A percentile compares a stretch with the other conserved stretches of the same genome.
These are phyloP conservation scores for Aspergillus steynii DNA, from an alignment of 495 filamentous ascomycete genomes.

Conservation along the genomic window DNA sequence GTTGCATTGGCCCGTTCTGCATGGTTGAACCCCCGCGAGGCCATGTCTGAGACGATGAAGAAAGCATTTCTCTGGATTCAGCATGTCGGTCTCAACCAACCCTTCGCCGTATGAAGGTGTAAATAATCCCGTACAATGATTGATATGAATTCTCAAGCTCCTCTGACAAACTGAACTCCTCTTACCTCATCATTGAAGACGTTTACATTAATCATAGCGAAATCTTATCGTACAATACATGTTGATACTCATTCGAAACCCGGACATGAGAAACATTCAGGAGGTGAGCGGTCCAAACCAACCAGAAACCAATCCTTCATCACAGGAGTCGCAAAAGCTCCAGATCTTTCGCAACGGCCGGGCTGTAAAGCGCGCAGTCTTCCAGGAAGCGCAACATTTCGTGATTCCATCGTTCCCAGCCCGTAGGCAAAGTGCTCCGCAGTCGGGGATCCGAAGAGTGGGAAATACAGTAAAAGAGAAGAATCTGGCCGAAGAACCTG, in stretches of 20 bases:
- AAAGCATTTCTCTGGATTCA: too few species aligned
- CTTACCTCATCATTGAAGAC: too few species aligned
- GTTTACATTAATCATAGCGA: background rate
- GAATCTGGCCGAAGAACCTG: slow-evolving; percentile 50
- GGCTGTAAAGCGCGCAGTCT: slow-evolving; percentile 41
- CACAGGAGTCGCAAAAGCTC: slow-evolving; percentile 40
- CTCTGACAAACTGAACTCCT: background rate
- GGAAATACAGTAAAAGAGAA: slow-evolving; percentile 48
- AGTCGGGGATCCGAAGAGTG: slow-evolving; percentile 41
- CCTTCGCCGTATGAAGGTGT: background rate
- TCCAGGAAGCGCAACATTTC: slow-evolving; percentile 49
- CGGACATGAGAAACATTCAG: too few species aligned
- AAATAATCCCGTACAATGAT: background rate
- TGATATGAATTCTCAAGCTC: too few species aligned
- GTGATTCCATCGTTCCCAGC: slow-evolving; percentile 48
- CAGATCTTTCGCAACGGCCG: slow-evolving; percentile 46
- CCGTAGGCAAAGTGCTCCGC: slow-evolving; percentile 37
- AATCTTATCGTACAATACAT: too few species aligned
- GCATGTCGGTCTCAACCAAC: too few species aligned
- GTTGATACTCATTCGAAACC: too few species aligned
- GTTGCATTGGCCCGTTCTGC: too few species aligned
- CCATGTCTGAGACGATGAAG: too few species aligned
- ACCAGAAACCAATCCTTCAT: background rate
- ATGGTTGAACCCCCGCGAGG: too few species aligned
- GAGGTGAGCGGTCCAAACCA: too few species aligned